Base-by-base conservation (phyloP, 2,329 filamentous ascomycete genomes). In the Penicillium sp. region DNA sequence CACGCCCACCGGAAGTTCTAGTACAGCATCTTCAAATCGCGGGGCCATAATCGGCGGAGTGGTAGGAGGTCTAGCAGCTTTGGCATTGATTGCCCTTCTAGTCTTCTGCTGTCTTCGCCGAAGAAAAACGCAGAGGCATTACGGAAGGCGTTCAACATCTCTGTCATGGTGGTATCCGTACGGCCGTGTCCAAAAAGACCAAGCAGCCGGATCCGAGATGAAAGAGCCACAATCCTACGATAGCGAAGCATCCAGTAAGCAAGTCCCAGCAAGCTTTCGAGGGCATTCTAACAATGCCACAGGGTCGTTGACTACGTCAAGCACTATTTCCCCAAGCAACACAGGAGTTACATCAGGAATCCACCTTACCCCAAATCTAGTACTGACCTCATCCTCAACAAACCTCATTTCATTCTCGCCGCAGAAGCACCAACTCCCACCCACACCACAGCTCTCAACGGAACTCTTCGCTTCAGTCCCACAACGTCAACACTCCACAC, bases 31-130 rank as follows among this genome's bases (percentile, higher is more conserved):
- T 14, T 48, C 53, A 22, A 55, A 47, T 36, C 50, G 36, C 34
- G 58, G 45, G 18, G 60, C 52, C 27, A 55, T 66, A 11, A 64
- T 70, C 44, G 67, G 67, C n/a, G 66, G 65, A 3, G 50, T 56
- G 8, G 39, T 64, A 0, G 63, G 61, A 18, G 62, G 56, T 1
- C 39, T 66, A 1, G 32, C 53, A 7, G 56, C 38, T 3, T 21
- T 62, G 16, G 16, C 57, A 1, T 16, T 67, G 4, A 14, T 60
- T 9, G 53, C 39, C 13, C 5, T 62, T 1, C 36, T 65, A 0
- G 42, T 61, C 0, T 59, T 61, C 29, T 43, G 57, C 21, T 60
- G 56, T 44, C 58, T 55, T 40, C 55, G 64, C n/a, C 55, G 52
- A 16, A 66, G 53, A 49, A 62, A 45, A 29, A 48, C 29, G 54